Conservation (phyloP, 2,329 filamentous ascomycete genomes). For the Ustulina deusta region DNA sequence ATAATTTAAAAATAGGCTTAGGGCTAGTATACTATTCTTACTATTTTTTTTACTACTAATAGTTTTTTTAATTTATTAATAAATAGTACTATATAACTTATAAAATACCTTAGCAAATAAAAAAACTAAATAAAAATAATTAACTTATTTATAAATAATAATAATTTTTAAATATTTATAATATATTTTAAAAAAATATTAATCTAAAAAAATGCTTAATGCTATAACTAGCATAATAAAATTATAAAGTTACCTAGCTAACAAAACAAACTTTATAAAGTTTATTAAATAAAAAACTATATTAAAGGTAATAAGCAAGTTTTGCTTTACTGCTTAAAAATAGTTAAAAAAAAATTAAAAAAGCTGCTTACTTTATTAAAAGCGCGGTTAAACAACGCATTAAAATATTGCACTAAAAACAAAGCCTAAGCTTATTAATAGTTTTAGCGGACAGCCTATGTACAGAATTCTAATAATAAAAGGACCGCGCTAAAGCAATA, state of each 20-base stretch:
- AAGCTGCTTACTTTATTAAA: constrained; percentile 12
- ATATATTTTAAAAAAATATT: neutral
- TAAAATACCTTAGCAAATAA: constrained; percentile 5
- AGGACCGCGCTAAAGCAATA: constrained; percentile 1
- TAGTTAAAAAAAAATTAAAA: constrained; percentile 8
- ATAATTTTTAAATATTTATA: no score
- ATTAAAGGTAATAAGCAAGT: constrained; percentile 1
- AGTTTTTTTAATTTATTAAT: constrained; percentile 11
- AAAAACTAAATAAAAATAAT: constrained; percentile 19
- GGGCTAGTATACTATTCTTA: no score
- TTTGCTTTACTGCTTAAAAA: constrained; percentile 6
- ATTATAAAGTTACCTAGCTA: neutral
- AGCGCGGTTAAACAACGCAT: constrained; percentile 10
- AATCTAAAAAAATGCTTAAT: neutral
- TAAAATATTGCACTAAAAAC: constrained; percentile 10
- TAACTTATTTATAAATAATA: no score
- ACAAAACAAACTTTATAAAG: constrained; percentile 9
- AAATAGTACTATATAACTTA: no score
- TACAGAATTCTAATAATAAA: neutral
- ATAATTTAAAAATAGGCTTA: constrained; percentile 2
- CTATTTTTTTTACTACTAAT: neutral
- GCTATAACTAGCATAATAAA: neutral
- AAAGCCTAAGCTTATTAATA: neutral
- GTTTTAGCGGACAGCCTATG: constrained; percentile 2
- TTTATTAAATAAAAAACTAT: constrained; percentile 16